These are phyloP conservation scores for Teunomyces stri DNA, from an alignment of 805 yeast genomes.

Conservation along the genomic window DNA sequence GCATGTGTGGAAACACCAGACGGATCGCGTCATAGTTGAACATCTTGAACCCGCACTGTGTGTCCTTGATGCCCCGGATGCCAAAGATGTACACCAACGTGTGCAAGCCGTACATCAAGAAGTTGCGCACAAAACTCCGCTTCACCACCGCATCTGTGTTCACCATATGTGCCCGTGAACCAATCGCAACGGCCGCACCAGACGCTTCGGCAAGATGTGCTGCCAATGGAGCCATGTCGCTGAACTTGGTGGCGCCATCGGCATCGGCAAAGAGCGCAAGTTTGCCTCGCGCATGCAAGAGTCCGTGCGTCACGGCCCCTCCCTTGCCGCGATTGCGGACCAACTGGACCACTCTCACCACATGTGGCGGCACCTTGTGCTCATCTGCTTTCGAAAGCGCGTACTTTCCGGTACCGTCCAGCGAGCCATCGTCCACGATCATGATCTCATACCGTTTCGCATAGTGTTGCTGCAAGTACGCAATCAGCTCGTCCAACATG, in stretches of 20 bases:
- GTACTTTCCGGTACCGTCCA: conserved; percentile 71
- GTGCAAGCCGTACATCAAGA: conserved; percentile 91
- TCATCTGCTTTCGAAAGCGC: conserved; percentile 62
- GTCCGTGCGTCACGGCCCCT: conserved; percentile 95
- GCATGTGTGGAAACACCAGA: conserved; percentile 81
- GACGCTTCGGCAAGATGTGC: conserved; percentile 34
- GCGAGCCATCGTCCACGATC: conserved; percentile 89
- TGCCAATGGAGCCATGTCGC: conserved; percentile 59
- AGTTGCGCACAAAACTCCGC: conserved; percentile 81
- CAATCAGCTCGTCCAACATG: conserved; percentile 72
- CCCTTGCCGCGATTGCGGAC: conserved; percentile 81
- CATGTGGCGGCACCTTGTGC: conserved; percentile 51
- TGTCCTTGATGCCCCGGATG: conserved; percentile 79
- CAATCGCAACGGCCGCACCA: conserved; percentile 69
- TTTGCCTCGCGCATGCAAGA: conserved; percentile 69
- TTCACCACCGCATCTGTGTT: conserved; percentile 95
- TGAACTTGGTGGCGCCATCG: conserved; percentile 89
- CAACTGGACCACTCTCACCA: conserved; percentile 68
- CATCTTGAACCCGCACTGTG: conserved; percentile 96
- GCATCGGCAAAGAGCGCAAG: conserved; percentile 91
- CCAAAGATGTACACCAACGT: conserved; percentile 85
- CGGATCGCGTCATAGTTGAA: conserved; percentile 70
- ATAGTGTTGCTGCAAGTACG: conserved; percentile 42
- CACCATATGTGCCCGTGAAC: conserved; percentile 96
- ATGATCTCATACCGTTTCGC: conserved; percentile 63